phyloP scores from a whole-genome alignment of 2,329 filamentous ascomycete genomes.

The Biscogniauxia marginata region DNA sequence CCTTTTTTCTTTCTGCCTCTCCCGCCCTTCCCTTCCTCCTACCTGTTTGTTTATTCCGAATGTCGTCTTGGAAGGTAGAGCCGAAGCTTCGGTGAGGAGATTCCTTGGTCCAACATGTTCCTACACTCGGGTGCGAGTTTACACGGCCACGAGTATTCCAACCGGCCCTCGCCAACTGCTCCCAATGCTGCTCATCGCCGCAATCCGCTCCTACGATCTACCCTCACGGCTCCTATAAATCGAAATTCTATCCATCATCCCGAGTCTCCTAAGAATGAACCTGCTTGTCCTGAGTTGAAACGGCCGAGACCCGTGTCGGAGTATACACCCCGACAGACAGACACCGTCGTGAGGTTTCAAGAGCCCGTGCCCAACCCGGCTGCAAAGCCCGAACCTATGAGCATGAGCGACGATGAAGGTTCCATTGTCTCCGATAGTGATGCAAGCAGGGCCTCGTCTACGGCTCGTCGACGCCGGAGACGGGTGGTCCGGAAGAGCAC shows the following conservation, averaged over 20 bases:
- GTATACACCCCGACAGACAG: constrained; percentile 12
- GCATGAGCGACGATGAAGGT: constrained; percentile 52
- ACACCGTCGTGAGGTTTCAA: constrained; percentile 20
- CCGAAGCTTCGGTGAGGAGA: constrained; percentile 14
- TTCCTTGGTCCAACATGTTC: constrained; percentile 46
- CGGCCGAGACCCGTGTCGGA: constrained; percentile 16
- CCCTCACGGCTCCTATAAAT: constrained; percentile 25
- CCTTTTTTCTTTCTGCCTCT: background rate
- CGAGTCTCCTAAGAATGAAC: constrained; percentile 15
- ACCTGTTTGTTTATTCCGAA: background rate
- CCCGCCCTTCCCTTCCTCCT: background rate
- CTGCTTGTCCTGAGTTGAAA: constrained; percentile 6
- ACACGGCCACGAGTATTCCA: constrained; percentile 59
- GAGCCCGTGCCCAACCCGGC: constrained; percentile 27
- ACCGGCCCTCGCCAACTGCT: constrained; percentile 34
- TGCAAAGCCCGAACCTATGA: constrained; percentile 33
- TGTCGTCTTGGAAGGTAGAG: constrained; percentile 1
- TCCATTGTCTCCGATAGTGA: constrained; percentile 47
- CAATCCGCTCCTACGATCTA: constrained; percentile 30
- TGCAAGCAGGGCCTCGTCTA: constrained; percentile 40
- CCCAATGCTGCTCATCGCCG: constrained; percentile 27
- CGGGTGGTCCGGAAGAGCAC: constrained; percentile 56
- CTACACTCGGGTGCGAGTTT: constrained; percentile 58
- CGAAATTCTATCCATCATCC: constrained; percentile 22
- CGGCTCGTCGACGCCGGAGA: constrained; percentile 40